A percentile compares a stretch with the other conserved stretches of the same genome.
phyloP scores from a whole-genome alignment of 2,329 filamentous ascomycete genomes.

The Diplodia scrobiculata region DNA sequence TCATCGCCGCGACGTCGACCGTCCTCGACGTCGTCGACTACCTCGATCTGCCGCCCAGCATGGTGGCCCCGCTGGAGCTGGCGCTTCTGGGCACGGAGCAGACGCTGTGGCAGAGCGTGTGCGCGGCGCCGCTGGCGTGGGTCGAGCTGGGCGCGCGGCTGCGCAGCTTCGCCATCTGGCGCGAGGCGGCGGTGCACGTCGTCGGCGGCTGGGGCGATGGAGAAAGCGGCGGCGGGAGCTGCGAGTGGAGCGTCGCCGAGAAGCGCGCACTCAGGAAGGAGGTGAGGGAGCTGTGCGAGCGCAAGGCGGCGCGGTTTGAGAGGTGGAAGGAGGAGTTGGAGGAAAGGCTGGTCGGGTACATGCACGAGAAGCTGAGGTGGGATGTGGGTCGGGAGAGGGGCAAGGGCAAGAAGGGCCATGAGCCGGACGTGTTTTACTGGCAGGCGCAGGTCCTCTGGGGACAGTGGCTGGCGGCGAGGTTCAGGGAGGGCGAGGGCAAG shows the following conservation, averaged over 20 bases:
- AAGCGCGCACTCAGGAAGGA: slow-evolving; percentile 34
- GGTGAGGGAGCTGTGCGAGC: slow-evolving; percentile 39
- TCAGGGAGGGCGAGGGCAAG: slow-evolving; percentile 46
- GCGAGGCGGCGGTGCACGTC: slow-evolving; percentile 51
- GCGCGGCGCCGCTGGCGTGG: slow-evolving; percentile 50
- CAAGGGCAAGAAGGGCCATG: slow-evolving; percentile 48
- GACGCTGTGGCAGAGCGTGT: slow-evolving; percentile 50
- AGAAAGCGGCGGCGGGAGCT: slow-evolving; percentile 2
- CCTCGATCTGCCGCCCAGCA: slow-evolving; percentile 47
- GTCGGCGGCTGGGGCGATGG: slow-evolving; percentile 44
- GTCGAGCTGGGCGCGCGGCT: slow-evolving; percentile 51
- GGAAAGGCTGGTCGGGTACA: slow-evolving; percentile 37
- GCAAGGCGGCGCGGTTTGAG: slow-evolving; percentile 38
- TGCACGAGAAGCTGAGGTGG: slow-evolving; percentile 37
- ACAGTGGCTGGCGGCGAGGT: slow-evolving; percentile 50
- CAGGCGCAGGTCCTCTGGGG: slow-evolving; percentile 53
- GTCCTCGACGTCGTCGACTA: slow-evolving; percentile 53
- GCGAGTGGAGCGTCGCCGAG: slow-evolving; percentile 32
- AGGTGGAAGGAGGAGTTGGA: slow-evolving; percentile 31
- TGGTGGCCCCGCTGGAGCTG: slow-evolving; percentile 52
- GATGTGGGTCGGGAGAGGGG: slow-evolving; percentile 42
- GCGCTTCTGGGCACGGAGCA: slow-evolving; percentile 53
- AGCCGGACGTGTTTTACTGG: slow-evolving; percentile 56
- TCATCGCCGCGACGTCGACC: slow-evolving; percentile 47
- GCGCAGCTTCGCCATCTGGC: slow-evolving; percentile 50